These are phyloP conservation scores for Fusarium setosum DNA, from an alignment of 2,329 filamentous ascomycete genomes.

Conservation along the genomic window DNA sequence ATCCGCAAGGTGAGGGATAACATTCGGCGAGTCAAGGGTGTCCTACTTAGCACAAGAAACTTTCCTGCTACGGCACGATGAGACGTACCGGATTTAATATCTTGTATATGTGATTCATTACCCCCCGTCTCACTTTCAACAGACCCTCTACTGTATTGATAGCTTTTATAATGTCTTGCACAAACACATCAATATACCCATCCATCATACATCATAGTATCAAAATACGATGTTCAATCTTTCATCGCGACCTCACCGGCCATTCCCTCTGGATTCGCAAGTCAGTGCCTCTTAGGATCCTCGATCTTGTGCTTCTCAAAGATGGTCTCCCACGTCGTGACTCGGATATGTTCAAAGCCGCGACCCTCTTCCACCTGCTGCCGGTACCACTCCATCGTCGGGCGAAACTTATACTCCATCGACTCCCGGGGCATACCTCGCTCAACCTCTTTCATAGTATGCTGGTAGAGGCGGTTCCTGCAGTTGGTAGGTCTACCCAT, in stretches of 20 bases:
- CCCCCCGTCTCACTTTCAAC: background rate
- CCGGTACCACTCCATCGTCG: conserved; percentile 65
- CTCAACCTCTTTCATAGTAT: conserved; percentile 35
- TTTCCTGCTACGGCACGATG: conserved; percentile 67
- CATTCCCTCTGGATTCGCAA: background rate
- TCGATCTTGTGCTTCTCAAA: conserved; percentile 47
- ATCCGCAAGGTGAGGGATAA: conserved; percentile 79
- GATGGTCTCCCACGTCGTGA: conserved; percentile 57
- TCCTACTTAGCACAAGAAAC: conserved; percentile 78
- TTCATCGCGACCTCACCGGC: background rate
- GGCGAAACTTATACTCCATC: conserved; percentile 54
- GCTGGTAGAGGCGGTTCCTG: conserved; percentile 58
- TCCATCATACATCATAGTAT: conserved; percentile 12
- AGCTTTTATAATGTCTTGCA: conserved; percentile 8
- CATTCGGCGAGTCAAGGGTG: conserved; percentile 83
- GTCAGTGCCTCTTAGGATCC: conserved; percentile 31
- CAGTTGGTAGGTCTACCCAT: conserved; percentile 45
- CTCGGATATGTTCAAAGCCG: conserved; percentile 60
- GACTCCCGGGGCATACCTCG: background rate
- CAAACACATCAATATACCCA: conserved; percentile 24
- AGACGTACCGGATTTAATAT: background rate
- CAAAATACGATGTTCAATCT: background rate
- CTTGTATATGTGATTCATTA: background rate
- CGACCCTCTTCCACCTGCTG: conserved; percentile 59
- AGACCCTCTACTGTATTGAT: conserved; percentile 5